phyloP scores from a whole-genome alignment of 768 basidiomycete species.

The Rhizopogon roseolus region DNA sequence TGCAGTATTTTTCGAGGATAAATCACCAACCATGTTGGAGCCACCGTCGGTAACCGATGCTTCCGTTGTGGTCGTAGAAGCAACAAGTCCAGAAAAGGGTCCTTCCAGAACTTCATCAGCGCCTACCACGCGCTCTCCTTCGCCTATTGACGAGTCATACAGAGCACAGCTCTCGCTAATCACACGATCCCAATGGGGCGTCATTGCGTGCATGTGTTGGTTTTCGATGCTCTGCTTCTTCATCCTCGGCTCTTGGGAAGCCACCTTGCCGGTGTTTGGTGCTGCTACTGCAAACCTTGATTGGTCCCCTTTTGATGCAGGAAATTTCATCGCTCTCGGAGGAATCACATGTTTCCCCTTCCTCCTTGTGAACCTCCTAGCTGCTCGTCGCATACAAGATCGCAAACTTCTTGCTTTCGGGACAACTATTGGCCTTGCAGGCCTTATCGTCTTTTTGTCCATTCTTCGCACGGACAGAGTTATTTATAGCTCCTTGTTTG shows the following conservation, averaged over 20 bases:
- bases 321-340: conserved; percentile 68
- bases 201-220: conserved; percentile 63
- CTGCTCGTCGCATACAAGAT: conserved; percentile 57
- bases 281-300: conserved; percentile 36
- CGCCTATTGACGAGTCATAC: conserved; percentile 5
- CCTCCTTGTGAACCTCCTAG: conserved; percentile 54
- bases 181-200: conserved; percentile 42
- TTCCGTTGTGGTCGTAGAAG: neutral
- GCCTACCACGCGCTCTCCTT: neutral
- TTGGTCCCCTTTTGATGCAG: conserved; percentile 62
- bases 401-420: conserved; percentile 54
- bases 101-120: neutral
- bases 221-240: conserved; percentile 69
- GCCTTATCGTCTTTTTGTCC: conserved; percentile 48
- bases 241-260: conserved; percentile 65
- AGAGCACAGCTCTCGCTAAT: conserved; percentile 9
- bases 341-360: conserved; percentile 61
- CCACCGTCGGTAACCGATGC: conserved; percentile 4
- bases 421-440: conserved; percentile 43
- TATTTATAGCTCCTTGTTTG: conserved; percentile 43
- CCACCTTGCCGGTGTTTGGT: conserved; percentile 61
- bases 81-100: neutral
- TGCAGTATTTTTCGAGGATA: conserved; percentile 35
- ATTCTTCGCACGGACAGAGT: conserved; percentile 38
- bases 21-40: conserved; percentile 7